Conservation (phyloP, 805 yeast genomes). For the Kuraishia hungarica region DNA sequence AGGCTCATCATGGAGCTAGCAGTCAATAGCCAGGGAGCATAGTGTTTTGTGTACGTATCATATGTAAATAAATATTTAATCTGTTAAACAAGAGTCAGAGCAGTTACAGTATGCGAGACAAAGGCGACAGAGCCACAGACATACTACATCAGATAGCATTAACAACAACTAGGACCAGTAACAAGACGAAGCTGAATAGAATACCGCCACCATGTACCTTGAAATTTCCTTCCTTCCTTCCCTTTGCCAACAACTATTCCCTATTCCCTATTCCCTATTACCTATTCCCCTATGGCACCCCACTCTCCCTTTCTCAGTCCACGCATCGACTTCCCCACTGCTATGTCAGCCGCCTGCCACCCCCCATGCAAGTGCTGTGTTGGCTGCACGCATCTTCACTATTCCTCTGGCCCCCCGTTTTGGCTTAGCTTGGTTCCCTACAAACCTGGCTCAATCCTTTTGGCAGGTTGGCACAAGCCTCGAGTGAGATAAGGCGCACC, state of each 20-base stretch:
- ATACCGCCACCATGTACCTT: too few species aligned
- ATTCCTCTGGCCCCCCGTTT: neutral
- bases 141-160: too few species aligned
- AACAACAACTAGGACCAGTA: too few species aligned
- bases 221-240: too few species aligned
- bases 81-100: neutral
- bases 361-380: neutral
- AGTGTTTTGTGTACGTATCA: neutral
- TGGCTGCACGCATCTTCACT: neutral
- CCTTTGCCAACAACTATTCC: too few species aligned
- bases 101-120: too few species aligned
- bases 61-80: neutral
- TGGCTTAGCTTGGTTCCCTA: neutral
- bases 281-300: too few species aligned
- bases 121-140: too few species aligned
- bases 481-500: neutral
- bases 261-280: too few species aligned
- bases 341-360: neutral
- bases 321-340: neutral
- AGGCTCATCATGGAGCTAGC: conserved; percentile 93
- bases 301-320: neutral
- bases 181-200: too few species aligned
- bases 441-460: too few species aligned
- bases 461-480: too few species aligned
- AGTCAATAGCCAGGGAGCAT: conserved; percentile 70